Evolutionary conservation across 2,329 filamentous ascomycete genomes (phyloP).

Genomic region (Fusarium cicatricum): DNA sequence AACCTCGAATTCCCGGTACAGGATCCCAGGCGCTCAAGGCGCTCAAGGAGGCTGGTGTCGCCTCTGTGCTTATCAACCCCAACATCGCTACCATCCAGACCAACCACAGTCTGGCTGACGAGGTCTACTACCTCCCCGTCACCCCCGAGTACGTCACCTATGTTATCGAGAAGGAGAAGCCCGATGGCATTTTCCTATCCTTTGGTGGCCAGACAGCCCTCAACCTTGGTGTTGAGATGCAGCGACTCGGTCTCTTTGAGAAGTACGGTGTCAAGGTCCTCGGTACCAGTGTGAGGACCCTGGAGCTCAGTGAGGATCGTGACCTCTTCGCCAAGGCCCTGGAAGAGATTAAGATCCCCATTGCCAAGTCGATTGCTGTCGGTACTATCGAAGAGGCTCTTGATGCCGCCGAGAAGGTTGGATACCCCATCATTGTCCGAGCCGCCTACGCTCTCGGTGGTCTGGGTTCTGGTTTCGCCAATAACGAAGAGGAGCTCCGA

Average conservation of each 20-base stretch:
- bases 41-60: conserved; percentile 91
- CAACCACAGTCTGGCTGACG: conserved; percentile 92
- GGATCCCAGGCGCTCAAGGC: conserved; percentile 97
- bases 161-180: conserved; percentile 94
- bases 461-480: conserved; percentile 94
- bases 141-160: conserved; percentile 98
- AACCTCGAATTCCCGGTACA: conserved; percentile 49
- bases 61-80: conserved; percentile 94
- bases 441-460: conserved; percentile 96
- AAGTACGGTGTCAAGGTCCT: conserved; percentile 95
- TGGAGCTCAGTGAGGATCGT: conserved; percentile 94
- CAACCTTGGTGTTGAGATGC: conserved; percentile 96
- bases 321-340: conserved; percentile 95
- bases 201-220: conserved; percentile 98
- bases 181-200: conserved; percentile 96
- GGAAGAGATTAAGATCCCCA: conserved; percentile 97
- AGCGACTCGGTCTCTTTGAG: conserved; percentile 93
- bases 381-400: conserved; percentile 91
- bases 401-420: conserved; percentile 83
- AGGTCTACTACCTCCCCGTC: conserved; percentile 98
- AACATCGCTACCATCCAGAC: conserved; percentile 99
- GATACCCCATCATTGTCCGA: conserved; percentile 97
- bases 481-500: conserved; percentile 91
- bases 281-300: conserved; percentile 91
- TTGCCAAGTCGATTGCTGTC: conserved; percentile 95